A percentile compares a stretch with the other conserved stretches of the same genome.
Conservation (phyloP, 495 filamentous ascomycete genomes). For the Penicillium pulvis region DNA sequence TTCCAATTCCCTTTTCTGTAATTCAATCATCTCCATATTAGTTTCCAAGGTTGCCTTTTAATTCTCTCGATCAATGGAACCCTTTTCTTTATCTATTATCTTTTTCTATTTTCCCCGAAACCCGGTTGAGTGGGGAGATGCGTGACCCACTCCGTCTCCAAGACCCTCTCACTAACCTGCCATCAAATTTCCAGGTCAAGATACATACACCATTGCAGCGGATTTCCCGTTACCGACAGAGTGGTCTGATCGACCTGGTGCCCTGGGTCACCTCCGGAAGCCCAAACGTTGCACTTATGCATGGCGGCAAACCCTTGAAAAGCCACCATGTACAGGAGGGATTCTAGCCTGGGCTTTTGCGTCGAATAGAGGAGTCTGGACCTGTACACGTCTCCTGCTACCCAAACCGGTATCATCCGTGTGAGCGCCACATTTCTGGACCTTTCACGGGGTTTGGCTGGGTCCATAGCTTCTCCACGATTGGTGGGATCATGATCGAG, state of each 20-base stretch:
- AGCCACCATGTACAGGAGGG: background rate
- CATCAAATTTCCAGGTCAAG: constrained; percentile 14
- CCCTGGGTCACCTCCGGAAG: constrained; percentile 19
- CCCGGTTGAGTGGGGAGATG: background rate
- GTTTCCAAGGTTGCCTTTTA: too few relatives aligned
- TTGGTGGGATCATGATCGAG: constrained; percentile 30
- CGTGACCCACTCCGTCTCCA: background rate
- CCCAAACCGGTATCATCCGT: constrained; percentile 4
- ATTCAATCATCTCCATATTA: too few relatives aligned
- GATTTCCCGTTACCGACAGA: constrained; percentile 23
- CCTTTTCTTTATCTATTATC: background rate
- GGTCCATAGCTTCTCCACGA: constrained; percentile 5
- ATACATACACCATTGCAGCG: constrained; percentile 25
- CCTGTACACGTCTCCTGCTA: constrained; percentile 1
- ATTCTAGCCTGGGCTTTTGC: background rate
- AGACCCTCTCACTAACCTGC: constrained; percentile 1
- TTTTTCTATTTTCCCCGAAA: background rate
- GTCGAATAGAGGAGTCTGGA: background rate
- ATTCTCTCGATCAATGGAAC: background rate
- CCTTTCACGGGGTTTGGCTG: constrained; percentile 1
- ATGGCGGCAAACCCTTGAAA: background rate
- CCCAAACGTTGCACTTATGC: constrained; percentile 4
- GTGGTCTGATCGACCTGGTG: constrained; percentile 27
- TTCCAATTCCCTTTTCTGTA: too few relatives aligned
- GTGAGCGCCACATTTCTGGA: constrained; percentile 3